Evolutionary conservation across 2,329 filamentous ascomycete genomes (phyloP).

Genomic region (Pestalotiopsis sp.): DNA sequence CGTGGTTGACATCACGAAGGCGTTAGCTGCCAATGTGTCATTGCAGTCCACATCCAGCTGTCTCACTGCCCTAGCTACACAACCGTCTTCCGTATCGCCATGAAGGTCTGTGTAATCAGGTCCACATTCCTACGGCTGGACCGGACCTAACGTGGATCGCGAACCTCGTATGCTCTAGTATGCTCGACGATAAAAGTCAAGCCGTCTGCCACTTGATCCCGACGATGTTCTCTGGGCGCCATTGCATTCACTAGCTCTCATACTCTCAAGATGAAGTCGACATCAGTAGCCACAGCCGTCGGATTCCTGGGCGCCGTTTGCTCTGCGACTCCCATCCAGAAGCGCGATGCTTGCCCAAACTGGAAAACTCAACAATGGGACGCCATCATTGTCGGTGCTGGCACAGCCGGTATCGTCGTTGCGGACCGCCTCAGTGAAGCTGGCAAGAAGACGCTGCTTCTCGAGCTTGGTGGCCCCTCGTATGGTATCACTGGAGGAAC

Average conservation of each 20-base stretch:
- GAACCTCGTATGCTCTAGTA: not conserved
- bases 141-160: not conserved
- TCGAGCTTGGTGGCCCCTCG: slow-evolving; percentile 54
- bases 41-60: not conserved
- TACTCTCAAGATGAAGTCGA: slow-evolving; percentile 3
- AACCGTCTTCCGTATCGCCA: not conserved
- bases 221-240: not conserved
- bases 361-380: slow-evolving; percentile 33
- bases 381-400: slow-evolving; percentile 49
- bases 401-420: slow-evolving; percentile 54
- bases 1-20: slow-evolving; percentile 1
- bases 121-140: not conserved
- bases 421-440: slow-evolving; percentile 53
- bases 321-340: not conserved
- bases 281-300: not conserved
- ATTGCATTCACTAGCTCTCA: not conserved
- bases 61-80: not conserved
- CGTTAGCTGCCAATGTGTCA: not conserved
- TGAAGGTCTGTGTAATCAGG: not conserved
- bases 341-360: slow-evolving; percentile 5
- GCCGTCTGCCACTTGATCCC: not conserved
- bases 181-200: not conserved
- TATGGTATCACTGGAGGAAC: slow-evolving; percentile 50
- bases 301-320: not conserved
- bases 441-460: slow-evolving; percentile 52